Evolutionary conservation across 139 green algal species (phyloP), one percentile per base, ranked within the genome.

Genomic region (Asterochloris erici): DNA sequence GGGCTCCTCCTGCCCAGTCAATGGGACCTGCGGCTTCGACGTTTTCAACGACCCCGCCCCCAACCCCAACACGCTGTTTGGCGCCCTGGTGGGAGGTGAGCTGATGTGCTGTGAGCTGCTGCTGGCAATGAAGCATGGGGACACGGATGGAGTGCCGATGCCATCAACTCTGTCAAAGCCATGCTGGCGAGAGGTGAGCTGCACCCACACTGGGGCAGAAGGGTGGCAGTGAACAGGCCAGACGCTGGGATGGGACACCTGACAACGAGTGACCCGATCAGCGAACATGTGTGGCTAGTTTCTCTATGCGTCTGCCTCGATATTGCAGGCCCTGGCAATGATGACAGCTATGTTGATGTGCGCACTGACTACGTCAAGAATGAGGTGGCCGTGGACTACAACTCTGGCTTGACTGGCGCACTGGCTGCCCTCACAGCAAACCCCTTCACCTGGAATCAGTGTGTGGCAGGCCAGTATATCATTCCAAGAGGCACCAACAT

Each of bases 361-460:
- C 81, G 88, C 19, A 64, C 28, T 28, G 63, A 91, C 83, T 91
- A 87, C 80, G 60, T 81, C 61, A 62, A 81, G 63, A 89, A 89
- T 29, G 88, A 87, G 78, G 84, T 89, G 21, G 86, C 86, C 6
- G 61, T 90, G 14, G 88, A 91, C 68, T 91, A 89, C 86, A 90
- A 91, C n/a, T 82, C 88, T 54, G 86, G 86, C 61, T 91, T 89
- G 82, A 91, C 84, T 63, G 84, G 84, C 60, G 84, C 68, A 23
- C 61, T 80, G 12, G 76, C 76, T 24, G 76, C 76, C 0, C 47
- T 80, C 60, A 29, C 76, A 80, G 54, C 17, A 69, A 60, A 24
- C n/a, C 23, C 0, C 47, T 70, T 70, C 60, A 70, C 76, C 12
- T 80, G 76, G 76, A 26, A 61, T 27, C 29, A 61, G 29, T 80